A percentile compares a stretch with the other conserved stretches of the same genome.
Conservation (phyloP, 2,329 filamentous ascomycete genomes). For the Neoascochyta sp. region DNA sequence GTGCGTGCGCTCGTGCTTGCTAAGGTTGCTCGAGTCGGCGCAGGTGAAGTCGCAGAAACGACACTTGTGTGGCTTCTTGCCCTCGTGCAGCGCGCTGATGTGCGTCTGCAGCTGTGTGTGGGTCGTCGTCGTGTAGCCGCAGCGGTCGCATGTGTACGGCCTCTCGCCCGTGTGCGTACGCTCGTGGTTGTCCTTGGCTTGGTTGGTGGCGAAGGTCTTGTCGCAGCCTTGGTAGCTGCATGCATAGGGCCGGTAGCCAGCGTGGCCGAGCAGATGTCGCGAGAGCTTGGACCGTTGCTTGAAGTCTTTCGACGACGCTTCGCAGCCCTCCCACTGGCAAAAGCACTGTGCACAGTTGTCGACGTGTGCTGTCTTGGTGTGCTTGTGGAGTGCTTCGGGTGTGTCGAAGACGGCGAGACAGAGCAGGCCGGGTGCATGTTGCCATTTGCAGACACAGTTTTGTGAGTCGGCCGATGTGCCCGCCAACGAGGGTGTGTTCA, state of each 20-base stretch:
- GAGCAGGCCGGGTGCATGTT: constrained; percentile 23
- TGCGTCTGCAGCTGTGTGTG: constrained; percentile 40
- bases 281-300: constrained; percentile 40
- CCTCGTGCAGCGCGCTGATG: constrained; percentile 35
- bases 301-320: constrained; percentile 35
- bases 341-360: constrained; percentile 34
- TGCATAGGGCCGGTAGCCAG: constrained; percentile 36
- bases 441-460: constrained; percentile 31
- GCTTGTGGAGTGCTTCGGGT: constrained; percentile 32
- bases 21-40: constrained; percentile 36
- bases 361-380: constrained; percentile 35
- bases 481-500: constrained; percentile 2
- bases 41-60: constrained; percentile 39
- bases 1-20: constrained; percentile 38
- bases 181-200: constrained; percentile 41
- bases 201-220: constrained; percentile 40
- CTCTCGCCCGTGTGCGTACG: constrained; percentile 38
- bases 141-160: constrained; percentile 37
- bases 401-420: constrained; percentile 29
- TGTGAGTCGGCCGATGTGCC: constrained; percentile 10
- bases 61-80: constrained; percentile 38
- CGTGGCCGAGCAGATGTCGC: constrained; percentile 37
- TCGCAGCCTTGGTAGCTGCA: constrained; percentile 35
- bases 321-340: constrained; percentile 38
- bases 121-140: constrained; percentile 39